Conservation (phyloP, 73 alveolate genomes). For the Tetrahymena borealis region DNA sequence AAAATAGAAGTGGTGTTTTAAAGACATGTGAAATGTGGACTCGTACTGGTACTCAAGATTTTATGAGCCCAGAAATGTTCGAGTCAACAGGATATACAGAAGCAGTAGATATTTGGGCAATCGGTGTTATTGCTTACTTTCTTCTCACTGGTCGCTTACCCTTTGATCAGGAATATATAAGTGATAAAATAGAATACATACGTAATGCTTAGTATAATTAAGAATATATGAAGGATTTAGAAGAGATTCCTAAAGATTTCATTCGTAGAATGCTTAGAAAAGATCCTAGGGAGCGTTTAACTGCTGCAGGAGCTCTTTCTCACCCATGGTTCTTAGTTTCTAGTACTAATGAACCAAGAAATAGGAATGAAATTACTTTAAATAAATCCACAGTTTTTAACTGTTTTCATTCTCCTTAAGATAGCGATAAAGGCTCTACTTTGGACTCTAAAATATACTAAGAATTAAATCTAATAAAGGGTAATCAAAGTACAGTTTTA, state of each 20-base stretch:
- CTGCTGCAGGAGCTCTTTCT: not conserved
- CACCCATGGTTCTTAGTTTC: not conserved
- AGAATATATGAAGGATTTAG: not conserved
- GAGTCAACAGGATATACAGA: constrained; percentile 68
- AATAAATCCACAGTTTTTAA: not conserved
- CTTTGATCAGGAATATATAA: constrained; percentile 25
- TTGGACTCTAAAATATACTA: not conserved
- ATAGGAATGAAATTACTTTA: not conserved
- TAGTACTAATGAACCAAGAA: not conserved
- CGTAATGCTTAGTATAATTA: not conserved
- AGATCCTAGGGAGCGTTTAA: not conserved
- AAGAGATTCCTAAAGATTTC: not conserved
- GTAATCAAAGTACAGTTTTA: not conserved
- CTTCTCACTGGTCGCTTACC: constrained; percentile 47
- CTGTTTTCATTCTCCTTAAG: not conserved
- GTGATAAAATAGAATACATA: not conserved
- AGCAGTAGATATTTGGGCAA: constrained; percentile 86
- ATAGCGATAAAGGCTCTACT: not conserved
- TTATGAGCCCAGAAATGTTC: constrained; percentile 89
- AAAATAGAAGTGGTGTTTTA: not conserved
- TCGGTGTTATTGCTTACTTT: constrained; percentile 59
- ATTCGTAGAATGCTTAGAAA: not conserved
- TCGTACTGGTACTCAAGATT: constrained; percentile 77
- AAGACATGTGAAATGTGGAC: constrained; percentile 27
- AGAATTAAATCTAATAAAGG: not conserved